Conservation (phyloP, 2,329 filamentous ascomycete genomes). For the Colletotrichum orchidophilum region DNA sequence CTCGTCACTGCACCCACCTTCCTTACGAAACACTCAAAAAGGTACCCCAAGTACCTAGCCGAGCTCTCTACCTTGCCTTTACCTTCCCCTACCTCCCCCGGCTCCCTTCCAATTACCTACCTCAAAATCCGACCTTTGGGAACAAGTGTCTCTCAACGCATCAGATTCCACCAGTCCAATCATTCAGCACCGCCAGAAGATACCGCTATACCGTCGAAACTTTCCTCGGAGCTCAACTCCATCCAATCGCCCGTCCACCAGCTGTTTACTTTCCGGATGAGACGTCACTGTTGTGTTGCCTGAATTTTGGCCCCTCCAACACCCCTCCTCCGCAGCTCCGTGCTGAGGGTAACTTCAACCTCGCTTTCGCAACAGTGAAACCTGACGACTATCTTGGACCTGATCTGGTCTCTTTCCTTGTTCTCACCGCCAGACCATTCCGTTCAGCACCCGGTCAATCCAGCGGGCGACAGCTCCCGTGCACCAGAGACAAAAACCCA, state of each 20-base stretch:
- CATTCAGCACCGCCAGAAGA: background rate
- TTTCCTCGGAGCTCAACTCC: background rate
- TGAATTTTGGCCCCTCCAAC: slow-evolving; percentile 23
- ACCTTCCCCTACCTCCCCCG: background rate
- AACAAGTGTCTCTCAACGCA: background rate
- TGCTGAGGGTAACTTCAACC: slow-evolving; percentile 8
- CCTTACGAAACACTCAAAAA: slow-evolving; percentile 14
- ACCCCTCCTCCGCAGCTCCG: slow-evolving; percentile 29
- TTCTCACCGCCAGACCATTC: background rate
- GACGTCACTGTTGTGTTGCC: slow-evolving; percentile 30
- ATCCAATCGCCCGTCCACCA: background rate
- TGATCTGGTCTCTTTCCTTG: background rate
- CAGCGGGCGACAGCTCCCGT: background rate
- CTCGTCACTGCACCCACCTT: slow-evolving; percentile 11
- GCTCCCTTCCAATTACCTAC: background rate
- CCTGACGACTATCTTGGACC: background rate
- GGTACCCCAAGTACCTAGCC: slow-evolving; percentile 11
- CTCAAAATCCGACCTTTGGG: background rate
- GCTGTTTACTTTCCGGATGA: slow-evolving; percentile 1
- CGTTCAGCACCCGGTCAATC: background rate
- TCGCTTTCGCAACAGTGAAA: slow-evolving; percentile 32
- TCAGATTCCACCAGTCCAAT: background rate
- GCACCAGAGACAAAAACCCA: slow-evolving; percentile 6
- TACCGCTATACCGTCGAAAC: background rate
- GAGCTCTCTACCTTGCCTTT: slow-evolving; percentile 24